Evolutionary conservation across 2,329 filamentous ascomycete genomes (phyloP).

Genomic region (Sphaerulina populicola): DNA sequence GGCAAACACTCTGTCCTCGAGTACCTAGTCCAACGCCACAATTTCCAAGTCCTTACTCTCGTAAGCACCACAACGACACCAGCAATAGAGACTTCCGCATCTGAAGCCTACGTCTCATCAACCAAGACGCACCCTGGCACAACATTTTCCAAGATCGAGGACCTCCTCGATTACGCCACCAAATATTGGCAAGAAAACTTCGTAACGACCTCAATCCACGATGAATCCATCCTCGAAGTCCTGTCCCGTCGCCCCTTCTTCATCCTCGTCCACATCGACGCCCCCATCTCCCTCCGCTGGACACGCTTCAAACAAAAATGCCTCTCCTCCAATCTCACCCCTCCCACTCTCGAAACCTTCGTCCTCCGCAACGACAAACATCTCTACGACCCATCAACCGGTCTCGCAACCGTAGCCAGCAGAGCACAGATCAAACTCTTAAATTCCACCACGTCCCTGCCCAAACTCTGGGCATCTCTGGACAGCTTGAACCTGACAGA

Average conservation of each 20-base stretch:
- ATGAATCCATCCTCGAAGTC: slow-evolving; percentile 62
- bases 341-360: slow-evolving; percentile 51
- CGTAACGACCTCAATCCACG: slow-evolving; percentile 76
- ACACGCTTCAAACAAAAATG: slow-evolving; percentile 60
- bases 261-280: slow-evolving; percentile 83
- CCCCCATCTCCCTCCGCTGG: slow-evolving; percentile 78
- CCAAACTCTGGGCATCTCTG: slow-evolving; percentile 64
- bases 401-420: slow-evolving; percentile 68
- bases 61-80: slow-evolving; percentile 34
- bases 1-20: slow-evolving; percentile 85
- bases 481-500: slow-evolving; percentile 67
- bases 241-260: slow-evolving; percentile 81
- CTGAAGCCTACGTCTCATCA: slow-evolving; percentile 32
- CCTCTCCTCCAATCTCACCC: slow-evolving; percentile 35
- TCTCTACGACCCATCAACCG: slow-evolving; percentile 58
- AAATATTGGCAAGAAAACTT: slow-evolving; percentile 73
- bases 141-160: slow-evolving; percentile 54
- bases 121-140: slow-evolving; percentile 13
- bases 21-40: slow-evolving; percentile 76
- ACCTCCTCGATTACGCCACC: slow-evolving; percentile 77
- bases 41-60: slow-evolving; percentile 67
- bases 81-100: slow-evolving; percentile 38
- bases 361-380: slow-evolving; percentile 61
- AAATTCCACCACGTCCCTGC: slow-evolving; percentile 68
- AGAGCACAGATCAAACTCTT: slow-evolving; percentile 76